Evolutionary conservation across 331 rosid species (phyloP).

Genomic region (Cydonia oblonga): DNA sequence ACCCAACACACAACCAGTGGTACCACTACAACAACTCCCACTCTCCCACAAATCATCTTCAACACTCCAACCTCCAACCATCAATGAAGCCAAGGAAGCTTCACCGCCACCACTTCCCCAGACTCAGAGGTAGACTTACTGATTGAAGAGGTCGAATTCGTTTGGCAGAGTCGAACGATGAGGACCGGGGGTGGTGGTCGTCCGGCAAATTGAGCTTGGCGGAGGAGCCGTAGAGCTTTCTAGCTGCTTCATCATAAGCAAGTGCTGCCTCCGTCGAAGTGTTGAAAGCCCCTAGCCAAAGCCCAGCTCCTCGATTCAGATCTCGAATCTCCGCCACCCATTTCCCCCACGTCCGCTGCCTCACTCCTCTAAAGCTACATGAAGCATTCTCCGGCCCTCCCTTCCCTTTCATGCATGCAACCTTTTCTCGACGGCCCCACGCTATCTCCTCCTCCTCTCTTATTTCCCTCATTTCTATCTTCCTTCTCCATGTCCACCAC

Average conservation of each 20-base stretch:
- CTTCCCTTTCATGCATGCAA: conserved; percentile 29
- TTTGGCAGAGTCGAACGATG: too few species aligned
- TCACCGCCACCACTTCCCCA: background rate
- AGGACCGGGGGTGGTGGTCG: background rate
- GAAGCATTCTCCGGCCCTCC: conserved; percentile 27
- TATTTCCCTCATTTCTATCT: background rate
- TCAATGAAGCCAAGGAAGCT: background rate
- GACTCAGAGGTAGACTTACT: background rate
- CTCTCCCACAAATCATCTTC: background rate
- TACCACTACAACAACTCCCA: background rate
- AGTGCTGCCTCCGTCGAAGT: conserved; percentile 22
- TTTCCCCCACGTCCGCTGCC: conserved; percentile 37
- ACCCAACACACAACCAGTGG: background rate
- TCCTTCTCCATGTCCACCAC: background rate
- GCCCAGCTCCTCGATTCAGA: conserved; percentile 24
- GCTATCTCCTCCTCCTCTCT: background rate
- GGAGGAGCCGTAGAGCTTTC: conserved; percentile 16
- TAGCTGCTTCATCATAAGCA: conserved; percentile 24
- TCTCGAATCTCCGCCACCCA: conserved; percentile 35
- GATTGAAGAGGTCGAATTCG: background rate
- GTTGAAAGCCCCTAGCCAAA: conserved; percentile 32
- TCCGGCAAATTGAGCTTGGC: conserved; percentile 22
- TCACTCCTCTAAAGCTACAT: conserved; percentile 23
- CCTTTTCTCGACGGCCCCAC: conserved; percentile 24
- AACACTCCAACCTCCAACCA: background rate